Evolutionary conservation across 2,329 filamentous ascomycete genomes (phyloP).

Genomic region (Curvularia spicifera): DNA sequence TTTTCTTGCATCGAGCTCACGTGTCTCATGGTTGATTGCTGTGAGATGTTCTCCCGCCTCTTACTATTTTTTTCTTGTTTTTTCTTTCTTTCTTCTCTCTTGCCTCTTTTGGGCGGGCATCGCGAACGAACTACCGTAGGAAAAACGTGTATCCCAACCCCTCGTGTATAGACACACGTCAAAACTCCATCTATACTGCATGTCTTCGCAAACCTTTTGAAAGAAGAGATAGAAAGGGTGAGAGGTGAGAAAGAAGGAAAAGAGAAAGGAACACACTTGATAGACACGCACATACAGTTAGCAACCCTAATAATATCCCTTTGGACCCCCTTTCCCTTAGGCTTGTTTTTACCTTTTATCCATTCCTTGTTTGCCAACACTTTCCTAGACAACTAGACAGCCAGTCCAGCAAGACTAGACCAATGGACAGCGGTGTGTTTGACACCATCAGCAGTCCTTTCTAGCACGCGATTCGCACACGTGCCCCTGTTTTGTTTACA

Average conservation of each 20-base stretch:
- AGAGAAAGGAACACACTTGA: neutral
- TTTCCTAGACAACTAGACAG: neutral
- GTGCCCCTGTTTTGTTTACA: too few species aligned
- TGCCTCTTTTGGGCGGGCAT: neutral
- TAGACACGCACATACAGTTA: neutral
- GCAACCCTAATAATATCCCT: neutral
- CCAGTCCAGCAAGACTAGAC: neutral
- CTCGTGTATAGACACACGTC: neutral
- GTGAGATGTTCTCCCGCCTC: neutral
- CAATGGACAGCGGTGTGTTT: neutral
- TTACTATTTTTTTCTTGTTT: neutral
- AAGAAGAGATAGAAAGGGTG: neutral
- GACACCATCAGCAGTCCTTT: neutral
- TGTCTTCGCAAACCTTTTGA: too few species aligned
- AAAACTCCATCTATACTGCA: neutral
- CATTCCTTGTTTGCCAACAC: neutral
- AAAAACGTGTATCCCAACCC: neutral
- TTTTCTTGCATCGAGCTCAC: neutral
- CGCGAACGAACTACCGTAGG: neutral
- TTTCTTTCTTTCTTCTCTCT: neutral
- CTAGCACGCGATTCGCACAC: too few species aligned
- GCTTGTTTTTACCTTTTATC: too few species aligned
- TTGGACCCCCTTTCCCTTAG: neutral
- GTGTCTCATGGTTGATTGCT: neutral
- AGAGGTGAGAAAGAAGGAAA: neutral